Percentiles rank a stretch among this genome's conserved stretches.
Evolutionary conservation across 106 monocot genomes (phyloP).

Genomic region (Xerophyta viscosa): DNA sequence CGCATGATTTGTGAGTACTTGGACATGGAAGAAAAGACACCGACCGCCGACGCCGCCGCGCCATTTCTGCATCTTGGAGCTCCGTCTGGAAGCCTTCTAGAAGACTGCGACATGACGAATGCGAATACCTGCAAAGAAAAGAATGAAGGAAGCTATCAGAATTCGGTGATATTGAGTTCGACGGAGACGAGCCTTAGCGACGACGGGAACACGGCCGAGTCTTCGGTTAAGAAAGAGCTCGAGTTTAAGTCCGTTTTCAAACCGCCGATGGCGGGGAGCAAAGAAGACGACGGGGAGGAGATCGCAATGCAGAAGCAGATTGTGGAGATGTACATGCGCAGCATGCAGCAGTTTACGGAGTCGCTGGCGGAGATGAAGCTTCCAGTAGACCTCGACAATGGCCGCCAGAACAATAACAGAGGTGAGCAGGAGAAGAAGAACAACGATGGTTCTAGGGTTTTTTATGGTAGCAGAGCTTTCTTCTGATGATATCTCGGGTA

Average conservation of each 20-base stretch:
- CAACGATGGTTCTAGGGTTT: constrained; percentile 47
- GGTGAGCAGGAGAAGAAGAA: constrained; percentile 23
- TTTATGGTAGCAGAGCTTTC: constrained; percentile 48
- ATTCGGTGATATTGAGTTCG: constrained; percentile 13
- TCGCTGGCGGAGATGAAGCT: constrained; percentile 66
- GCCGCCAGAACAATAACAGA: constrained; percentile 15
- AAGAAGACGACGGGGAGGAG: constrained; percentile 36
- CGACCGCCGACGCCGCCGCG: not conserved
- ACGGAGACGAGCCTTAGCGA: constrained; percentile 23
- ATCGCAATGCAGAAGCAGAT: constrained; percentile 51
- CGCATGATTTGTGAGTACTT: constrained; percentile 52
- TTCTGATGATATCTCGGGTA: too few species aligned
- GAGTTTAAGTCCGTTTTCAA: constrained; percentile 27
- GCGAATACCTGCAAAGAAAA: constrained; percentile 5
- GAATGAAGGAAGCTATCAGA: constrained; percentile 8
- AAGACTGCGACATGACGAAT: constrained; percentile 39
- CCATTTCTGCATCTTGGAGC: constrained; percentile 22
- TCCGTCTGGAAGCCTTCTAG: constrained; percentile 5
- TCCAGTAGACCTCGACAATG: constrained; percentile 44
- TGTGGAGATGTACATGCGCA: constrained; percentile 69
- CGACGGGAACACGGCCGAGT: constrained; percentile 22
- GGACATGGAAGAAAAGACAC: constrained; percentile 1
- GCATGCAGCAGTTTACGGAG: constrained; percentile 69
- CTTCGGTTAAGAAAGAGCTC: too few species aligned
- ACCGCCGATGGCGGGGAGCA: constrained; percentile 30